phyloP scores from a whole-genome alignment of 768 basidiomycete genomes.

The Aureoboletus auriporus region DNA sequence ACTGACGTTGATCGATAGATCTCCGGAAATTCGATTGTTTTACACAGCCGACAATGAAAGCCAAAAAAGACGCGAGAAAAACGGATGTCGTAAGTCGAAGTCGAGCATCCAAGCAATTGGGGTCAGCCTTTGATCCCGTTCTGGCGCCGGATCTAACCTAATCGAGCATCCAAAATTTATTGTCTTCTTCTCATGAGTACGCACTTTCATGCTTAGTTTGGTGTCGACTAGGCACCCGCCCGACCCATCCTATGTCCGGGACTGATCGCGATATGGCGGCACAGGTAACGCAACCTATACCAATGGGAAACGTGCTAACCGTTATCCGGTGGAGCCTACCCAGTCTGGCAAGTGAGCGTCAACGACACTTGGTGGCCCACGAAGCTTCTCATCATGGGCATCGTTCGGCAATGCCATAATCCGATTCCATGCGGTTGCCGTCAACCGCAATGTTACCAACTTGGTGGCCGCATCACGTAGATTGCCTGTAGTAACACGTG shows the following conservation, averaged over 20 bases:
- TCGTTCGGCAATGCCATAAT: conserved; percentile 15
- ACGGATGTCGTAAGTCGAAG: conserved; percentile 36
- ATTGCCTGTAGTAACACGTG: not conserved
- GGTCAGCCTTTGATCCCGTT: conserved; percentile 18
- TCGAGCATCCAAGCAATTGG: conserved; percentile 22
- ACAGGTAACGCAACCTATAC: not conserved
- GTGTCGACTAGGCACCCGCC: not conserved
- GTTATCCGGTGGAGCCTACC: conserved; percentile 22
- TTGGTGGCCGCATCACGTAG: conserved; percentile 9
- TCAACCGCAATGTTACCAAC: not conserved
- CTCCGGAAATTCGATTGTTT: conserved; percentile 24
- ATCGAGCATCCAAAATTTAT: conserved; percentile 1
- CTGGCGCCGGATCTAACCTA: conserved; percentile 14
- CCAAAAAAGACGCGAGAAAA: conserved; percentile 32
- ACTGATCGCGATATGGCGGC: too few species aligned
- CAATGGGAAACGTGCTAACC: conserved; percentile 16
- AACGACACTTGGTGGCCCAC: conserved; percentile 11
- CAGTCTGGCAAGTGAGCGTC: conserved; percentile 12
- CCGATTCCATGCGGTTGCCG: conserved; percentile 10
- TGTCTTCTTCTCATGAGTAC: not conserved
- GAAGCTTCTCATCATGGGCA: conserved; percentile 12
- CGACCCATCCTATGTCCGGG: not conserved
- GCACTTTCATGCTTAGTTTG: not conserved
- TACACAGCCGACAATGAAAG: conserved; percentile 22
- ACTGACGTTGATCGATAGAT: conserved; percentile 28